These are phyloP conservation scores for Stachybotrys echinatus DNA, from an alignment of 2,329 filamentous ascomycete species.

Conservation along the genomic window DNA sequence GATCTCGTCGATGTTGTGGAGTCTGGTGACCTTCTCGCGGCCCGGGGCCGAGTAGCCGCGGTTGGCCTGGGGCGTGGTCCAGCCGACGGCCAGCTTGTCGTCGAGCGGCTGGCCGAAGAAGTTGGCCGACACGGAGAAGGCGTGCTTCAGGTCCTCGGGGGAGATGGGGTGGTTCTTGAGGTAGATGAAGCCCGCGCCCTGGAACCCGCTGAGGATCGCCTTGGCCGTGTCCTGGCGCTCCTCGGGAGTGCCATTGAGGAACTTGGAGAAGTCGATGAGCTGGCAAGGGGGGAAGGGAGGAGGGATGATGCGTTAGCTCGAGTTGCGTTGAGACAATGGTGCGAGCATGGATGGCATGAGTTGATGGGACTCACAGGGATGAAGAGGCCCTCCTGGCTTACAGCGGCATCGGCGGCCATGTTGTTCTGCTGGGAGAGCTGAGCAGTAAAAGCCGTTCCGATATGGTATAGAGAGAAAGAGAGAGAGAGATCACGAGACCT, in stretches of 20 bases:
- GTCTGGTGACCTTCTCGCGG: conserved; percentile 63
- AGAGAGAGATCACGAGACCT: too few species aligned
- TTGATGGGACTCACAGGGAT: conserved; percentile 41
- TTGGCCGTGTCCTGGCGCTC: conserved; percentile 62
- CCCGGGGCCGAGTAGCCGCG: conserved; percentile 67
- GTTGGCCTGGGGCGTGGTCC: conserved; percentile 69
- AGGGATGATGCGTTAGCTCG: background rate
- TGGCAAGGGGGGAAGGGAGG: background rate
- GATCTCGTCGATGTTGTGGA: conserved; percentile 50
- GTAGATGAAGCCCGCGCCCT: conserved; percentile 85
- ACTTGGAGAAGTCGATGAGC: conserved; percentile 60
- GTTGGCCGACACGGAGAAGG: conserved; percentile 62
- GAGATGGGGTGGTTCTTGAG: conserved; percentile 74
- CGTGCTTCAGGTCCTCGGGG: conserved; percentile 47
- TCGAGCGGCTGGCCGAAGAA: conserved; percentile 63
- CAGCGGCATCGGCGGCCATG: conserved; percentile 34
- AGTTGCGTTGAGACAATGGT: background rate
- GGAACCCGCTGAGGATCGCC: conserved; percentile 74
- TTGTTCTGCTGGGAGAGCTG: background rate
- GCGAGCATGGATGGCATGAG: background rate
- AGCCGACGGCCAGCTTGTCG: conserved; percentile 61
- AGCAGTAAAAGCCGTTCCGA: background rate
- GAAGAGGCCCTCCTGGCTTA: conserved; percentile 45
- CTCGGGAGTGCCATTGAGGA: conserved; percentile 56
- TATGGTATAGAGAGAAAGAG: background rate